phyloP scores from a whole-genome alignment of 1,139 yeast species.

The Pichia cactophila region DNA sequence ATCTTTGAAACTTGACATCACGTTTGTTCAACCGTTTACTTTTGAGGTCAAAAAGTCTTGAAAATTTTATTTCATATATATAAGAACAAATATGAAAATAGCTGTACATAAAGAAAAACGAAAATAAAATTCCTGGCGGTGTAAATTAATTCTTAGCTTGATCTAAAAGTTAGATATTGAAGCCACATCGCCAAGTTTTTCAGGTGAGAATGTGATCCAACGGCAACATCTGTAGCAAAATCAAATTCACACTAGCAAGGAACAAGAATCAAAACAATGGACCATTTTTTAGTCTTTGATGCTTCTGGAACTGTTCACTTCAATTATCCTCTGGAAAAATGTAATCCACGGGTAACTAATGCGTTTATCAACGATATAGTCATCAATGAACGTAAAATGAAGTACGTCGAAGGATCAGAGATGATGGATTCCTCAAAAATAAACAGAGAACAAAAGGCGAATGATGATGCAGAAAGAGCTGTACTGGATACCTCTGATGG shows the following conservation, averaged over 20 bases:
- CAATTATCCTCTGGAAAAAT: slow-evolving; percentile 37
- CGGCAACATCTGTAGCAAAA: no score
- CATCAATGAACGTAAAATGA: slow-evolving; percentile 36
- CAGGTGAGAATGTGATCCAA: no score
- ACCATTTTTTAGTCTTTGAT: slow-evolving; percentile 47
- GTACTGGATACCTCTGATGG: slow-evolving; percentile 5
- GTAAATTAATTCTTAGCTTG: no score
- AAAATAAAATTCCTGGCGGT: no score
- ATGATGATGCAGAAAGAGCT: slow-evolving; percentile 14
- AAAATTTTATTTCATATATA: no score
- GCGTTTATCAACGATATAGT: slow-evolving; percentile 43
- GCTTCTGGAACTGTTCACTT: slow-evolving; percentile 53
- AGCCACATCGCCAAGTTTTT: no score
- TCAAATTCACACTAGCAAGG: no score
- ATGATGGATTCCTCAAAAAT: slow-evolving; percentile 1
- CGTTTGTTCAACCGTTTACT: no score
- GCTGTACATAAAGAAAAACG: no score
- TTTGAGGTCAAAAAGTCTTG: no score
- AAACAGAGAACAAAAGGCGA: slow-evolving; percentile 11
- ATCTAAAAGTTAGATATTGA: no score
- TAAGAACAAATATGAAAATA: no score
- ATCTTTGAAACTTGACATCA: slow-evolving; percentile 38
- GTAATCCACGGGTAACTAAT: slow-evolving; percentile 40
- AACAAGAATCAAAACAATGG: slow-evolving; percentile 31
- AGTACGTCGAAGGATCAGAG: slow-evolving; percentile 23